Conservation (phyloP, 2,329 filamentous ascomycete genomes). For the Diaporthe sp. region DNA sequence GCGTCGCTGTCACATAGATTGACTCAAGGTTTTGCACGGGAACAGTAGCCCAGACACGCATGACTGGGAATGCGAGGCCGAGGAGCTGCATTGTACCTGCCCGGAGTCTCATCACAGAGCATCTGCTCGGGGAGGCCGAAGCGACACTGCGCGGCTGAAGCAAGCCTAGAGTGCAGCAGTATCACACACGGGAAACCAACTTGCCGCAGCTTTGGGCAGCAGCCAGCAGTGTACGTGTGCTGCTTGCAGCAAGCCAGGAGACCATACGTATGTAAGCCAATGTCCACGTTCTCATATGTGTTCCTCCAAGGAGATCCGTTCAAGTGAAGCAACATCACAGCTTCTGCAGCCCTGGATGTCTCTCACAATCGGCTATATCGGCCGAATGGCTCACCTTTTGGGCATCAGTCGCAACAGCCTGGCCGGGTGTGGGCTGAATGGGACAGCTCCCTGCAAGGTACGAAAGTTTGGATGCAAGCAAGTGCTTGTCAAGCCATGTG, state of each 20-base stretch:
- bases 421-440: not conserved
- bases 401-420: not conserved
- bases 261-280: not conserved
- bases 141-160: not conserved
- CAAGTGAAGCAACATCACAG: not conserved
- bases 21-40: constrained; percentile 19
- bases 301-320: not conserved
- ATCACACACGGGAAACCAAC: not conserved
- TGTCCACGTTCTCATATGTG: not conserved
- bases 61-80: constrained; percentile 24
- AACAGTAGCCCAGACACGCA: constrained; percentile 18
- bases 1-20: constrained; percentile 1
- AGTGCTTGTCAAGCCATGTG: constrained; percentile 33
- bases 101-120: constrained; percentile 19
- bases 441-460: not conserved
- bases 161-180: not conserved
- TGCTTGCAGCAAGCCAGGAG: not conserved
- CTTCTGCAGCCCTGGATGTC: not conserved
- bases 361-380: not conserved
- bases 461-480: constrained; percentile 27
- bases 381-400: constrained; percentile 1
- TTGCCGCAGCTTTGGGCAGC: constrained; percentile 5
- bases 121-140: constrained; percentile 30
- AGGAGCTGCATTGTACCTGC: not conserved
- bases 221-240: not conserved